phyloP scores from a whole-genome alignment of 2,329 filamentous ascomycete species.

The Ophiocordyceps robertsii region DNA sequence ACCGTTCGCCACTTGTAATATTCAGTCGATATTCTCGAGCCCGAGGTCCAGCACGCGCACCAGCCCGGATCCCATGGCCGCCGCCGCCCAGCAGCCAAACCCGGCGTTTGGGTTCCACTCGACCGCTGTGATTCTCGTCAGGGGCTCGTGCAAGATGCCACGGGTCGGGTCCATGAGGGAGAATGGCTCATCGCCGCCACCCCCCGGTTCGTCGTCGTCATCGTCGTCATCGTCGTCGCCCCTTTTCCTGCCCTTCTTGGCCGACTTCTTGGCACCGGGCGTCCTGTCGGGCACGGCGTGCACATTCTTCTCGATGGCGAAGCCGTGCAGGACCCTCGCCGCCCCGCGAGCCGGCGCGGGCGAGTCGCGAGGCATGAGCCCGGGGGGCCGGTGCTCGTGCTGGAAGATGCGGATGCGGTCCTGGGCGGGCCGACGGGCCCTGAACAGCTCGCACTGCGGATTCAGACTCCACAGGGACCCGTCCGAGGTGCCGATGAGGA shows the following conservation, averaged over 20 bases:
- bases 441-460: conserved; percentile 23
- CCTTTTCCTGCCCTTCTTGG: conserved; percentile 20
- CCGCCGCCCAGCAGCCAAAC: conserved; percentile 55
- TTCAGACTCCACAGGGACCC: conserved; percentile 37
- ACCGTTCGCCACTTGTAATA: background rate
- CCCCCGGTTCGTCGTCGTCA: background rate
- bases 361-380: conserved; percentile 14
- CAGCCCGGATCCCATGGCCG: conserved; percentile 52
- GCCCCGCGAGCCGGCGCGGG: conserved; percentile 26
- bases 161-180: conserved; percentile 24
- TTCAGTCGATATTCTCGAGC: conserved; percentile 18
- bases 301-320: conserved; percentile 33
- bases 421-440: conserved; percentile 16
- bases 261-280: conserved; percentile 20
- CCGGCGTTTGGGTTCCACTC: conserved; percentile 56
- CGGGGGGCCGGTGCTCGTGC: conserved; percentile 34
- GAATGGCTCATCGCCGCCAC: conserved; percentile 18
- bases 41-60: conserved; percentile 55
- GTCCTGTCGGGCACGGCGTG: conserved; percentile 28
- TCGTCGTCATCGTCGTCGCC: background rate
- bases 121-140: conserved; percentile 46
- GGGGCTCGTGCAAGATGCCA: conserved; percentile 44
- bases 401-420: conserved; percentile 31
- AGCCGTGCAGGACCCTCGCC: conserved; percentile 38
- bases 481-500: conserved; percentile 39